Evolutionary conservation across 768 basidiomycete genomes (phyloP).

Genomic region (Candolleomyces efflorescens): DNA sequence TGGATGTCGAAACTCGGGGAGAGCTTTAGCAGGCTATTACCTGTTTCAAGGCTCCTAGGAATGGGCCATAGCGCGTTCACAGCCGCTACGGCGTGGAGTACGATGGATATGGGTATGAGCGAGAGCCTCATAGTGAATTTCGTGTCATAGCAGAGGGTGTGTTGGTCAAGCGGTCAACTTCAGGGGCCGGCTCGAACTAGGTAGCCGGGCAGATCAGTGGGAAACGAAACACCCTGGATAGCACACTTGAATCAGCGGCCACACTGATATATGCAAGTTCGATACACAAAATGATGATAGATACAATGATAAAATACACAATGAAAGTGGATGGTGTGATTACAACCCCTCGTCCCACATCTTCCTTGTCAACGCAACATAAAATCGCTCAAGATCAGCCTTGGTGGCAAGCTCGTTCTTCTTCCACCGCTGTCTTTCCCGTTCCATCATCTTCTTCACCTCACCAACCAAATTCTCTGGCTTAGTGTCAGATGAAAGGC

Average conservation of each 20-base stretch:
- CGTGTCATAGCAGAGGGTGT: background rate
- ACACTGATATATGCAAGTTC: background rate
- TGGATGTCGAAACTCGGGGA: conserved; percentile 48
- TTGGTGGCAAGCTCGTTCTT: conserved; percentile 57
- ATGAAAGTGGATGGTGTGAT: conserved; percentile 8
- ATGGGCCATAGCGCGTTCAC: conserved; percentile 42
- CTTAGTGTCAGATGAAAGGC: background rate
- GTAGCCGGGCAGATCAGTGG: too few relatives aligned
- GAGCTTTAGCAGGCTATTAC: conserved; percentile 41
- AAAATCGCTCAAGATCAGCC: conserved; percentile 83
- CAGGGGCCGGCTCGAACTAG: too few relatives aligned
- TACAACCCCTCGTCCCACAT: conserved; percentile 90
- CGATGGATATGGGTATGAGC: too few relatives aligned
- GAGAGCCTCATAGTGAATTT: background rate
- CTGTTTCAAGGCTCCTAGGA: conserved; percentile 41
- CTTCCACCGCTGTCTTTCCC: conserved; percentile 20
- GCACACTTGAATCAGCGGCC: too few relatives aligned
- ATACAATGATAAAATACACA: background rate
- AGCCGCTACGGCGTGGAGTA: background rate
- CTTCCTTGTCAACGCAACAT: conserved; percentile 83
- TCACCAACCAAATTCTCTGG: conserved; percentile 7
- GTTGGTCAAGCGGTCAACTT: too few relatives aligned
- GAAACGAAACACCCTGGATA: too few relatives aligned
- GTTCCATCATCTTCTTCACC: conserved; percentile 23
- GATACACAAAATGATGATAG: background rate